A percentile compares a stretch with the other conserved stretches of the same genome.
These are phyloP conservation scores for Gastrolobium villosum DNA, from an alignment of 306 rosid species.

Conservation along the genomic window DNA sequence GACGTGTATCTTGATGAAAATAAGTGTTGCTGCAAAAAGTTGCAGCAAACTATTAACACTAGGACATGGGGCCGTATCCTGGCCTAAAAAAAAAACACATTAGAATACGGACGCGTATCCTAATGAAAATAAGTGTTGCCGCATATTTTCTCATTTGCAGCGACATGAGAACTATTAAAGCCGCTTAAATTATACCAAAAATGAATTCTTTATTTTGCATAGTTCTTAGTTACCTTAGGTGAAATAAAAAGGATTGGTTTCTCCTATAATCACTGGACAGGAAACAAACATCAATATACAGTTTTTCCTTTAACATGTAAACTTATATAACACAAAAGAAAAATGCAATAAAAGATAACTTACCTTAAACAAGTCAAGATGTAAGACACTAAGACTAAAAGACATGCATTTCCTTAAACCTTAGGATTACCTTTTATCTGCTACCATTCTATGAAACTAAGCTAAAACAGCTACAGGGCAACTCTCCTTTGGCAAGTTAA, in stretches of 20 bases:
- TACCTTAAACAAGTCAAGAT: neutral
- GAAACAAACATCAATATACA: neutral
- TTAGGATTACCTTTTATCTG: neutral
- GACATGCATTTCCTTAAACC: conserved; percentile 29
- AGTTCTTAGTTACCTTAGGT: neutral
- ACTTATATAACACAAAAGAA: neutral
- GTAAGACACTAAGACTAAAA: conserved; percentile 18
- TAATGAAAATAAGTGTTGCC: no score
- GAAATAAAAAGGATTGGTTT: neutral
- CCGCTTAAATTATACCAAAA: neutral
- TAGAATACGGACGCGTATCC: no score
- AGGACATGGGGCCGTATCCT: no score
- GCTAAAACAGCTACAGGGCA: conserved; percentile 63
- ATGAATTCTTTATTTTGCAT: neutral
- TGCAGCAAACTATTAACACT: no score
- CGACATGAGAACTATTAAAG: no score
- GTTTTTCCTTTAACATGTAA: no score
- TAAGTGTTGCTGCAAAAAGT: no score
- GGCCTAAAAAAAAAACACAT: no score
- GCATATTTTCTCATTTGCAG: no score
- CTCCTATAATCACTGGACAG: neutral
- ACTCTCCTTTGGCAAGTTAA: conserved; percentile 73
- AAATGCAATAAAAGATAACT: neutral
- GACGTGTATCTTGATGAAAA: no score
- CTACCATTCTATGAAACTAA: conserved; percentile 37